phyloP scores from a whole-genome alignment of 164 flowering plant genomes.

The Magnolia kwangsiensis region DNA sequence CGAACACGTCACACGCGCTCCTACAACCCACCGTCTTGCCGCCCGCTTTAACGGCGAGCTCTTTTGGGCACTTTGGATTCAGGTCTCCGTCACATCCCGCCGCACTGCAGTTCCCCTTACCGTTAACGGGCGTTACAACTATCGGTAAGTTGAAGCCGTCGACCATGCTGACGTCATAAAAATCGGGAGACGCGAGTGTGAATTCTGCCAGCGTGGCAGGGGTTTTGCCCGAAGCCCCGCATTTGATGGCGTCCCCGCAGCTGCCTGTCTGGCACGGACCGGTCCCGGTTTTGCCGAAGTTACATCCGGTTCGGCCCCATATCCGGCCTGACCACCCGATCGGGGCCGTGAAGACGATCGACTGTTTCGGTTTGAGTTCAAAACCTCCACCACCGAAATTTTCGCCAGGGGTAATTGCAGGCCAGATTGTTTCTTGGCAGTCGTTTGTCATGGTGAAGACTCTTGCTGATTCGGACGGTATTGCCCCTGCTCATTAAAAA shows the following conservation, averaged over 20 bases:
- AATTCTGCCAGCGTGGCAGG: slow-evolving; percentile 92
- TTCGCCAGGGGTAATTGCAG: slow-evolving; percentile 65
- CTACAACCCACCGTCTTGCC: slow-evolving; percentile 59
- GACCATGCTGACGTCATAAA: slow-evolving; percentile 92
- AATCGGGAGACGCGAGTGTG: slow-evolving; percentile 63
- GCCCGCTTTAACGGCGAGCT: slow-evolving; percentile 47
- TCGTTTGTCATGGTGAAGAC: slow-evolving; percentile 71
- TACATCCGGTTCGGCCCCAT: slow-evolving; percentile 95
- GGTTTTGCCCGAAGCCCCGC: slow-evolving; percentile 61
- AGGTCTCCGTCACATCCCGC: slow-evolving; percentile 78
- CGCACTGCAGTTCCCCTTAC: slow-evolving; percentile 64
- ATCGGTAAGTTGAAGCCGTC: slow-evolving; percentile 87
- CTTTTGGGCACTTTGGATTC: slow-evolving; percentile 57
- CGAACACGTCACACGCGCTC: slow-evolving; percentile 88
- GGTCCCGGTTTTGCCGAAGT: slow-evolving; percentile 56
- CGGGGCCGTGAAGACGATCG: slow-evolving; percentile 60
- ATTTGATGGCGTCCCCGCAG: slow-evolving; percentile 65
- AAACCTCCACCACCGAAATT: slow-evolving; percentile 72
- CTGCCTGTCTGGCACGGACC: slow-evolving; percentile 74
- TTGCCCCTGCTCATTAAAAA: slow-evolving; percentile 27
- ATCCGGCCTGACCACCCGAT: slow-evolving; percentile 82
- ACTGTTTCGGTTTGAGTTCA: slow-evolving; percentile 49
- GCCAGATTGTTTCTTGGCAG: slow-evolving; percentile 88
- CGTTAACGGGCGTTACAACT: slow-evolving; percentile 51
- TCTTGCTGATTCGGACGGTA: slow-evolving; percentile 38